Base-by-base conservation (phyloP, 2,329 filamentous ascomycete species). In the Trichoderma sp. region DNA sequence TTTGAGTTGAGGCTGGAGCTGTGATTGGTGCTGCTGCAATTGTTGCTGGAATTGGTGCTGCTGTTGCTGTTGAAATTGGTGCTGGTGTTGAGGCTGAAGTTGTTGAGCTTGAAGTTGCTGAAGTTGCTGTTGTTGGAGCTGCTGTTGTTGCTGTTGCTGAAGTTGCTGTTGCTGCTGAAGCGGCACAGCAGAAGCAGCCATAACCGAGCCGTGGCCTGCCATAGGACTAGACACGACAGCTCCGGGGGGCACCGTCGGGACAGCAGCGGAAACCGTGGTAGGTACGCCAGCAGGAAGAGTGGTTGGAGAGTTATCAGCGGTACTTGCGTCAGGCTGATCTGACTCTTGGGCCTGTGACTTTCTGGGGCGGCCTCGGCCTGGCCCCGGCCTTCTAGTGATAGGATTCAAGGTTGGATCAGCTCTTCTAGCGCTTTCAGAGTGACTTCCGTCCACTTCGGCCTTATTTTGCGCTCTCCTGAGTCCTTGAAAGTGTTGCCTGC, bases 401-500 rank as follows among this genome's bases (percentile, higher is more conserved):
- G 88, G 88, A 71, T 90, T 89, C 73, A 81, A 68, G 0, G 84
- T 85, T 9, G 88, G 88, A 75, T 90, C 87, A 69, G 80, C 53
- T 71, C 80, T 84, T 55, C 81, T 79, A 26, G 82, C 74, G 55
- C 73, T 80, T 23, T 85, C 82, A 11, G 76, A 72, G 30, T 73
- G 59, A 26, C 77, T 70, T 9, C 82, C 80, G 72, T 80, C 82
- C 6, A 80, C 68, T 20, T 88, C 87, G 20, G 81, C 77, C 76
- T 88, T 89, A 74, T 86, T 85, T 75, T 88, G 86, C 26, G 86
- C 84, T 55, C 88, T 81, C 30, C 87, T 83, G 20, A 90, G 83
- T 32, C 87, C 87, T 76, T 90, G 88, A 71, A 90, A 90, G 76
- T 90, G 88, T 82, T 90, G 88, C 47, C 88, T 90, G 55, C 12